phyloP scores from a whole-genome alignment of 768 basidiomycete species.

The Artomyces pyxidatus region DNA sequence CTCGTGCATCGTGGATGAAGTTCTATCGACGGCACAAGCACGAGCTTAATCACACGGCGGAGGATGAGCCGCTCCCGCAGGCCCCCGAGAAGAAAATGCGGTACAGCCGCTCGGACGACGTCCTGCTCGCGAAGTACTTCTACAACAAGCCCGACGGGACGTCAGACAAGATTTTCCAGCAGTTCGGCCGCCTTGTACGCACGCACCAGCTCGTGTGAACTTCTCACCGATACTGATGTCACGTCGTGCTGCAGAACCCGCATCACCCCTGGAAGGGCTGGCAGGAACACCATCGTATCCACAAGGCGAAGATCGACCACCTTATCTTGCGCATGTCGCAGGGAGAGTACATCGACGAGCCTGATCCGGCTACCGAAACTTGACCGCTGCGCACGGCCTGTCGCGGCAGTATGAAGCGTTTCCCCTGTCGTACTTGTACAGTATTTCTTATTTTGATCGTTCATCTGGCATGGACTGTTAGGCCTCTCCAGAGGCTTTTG shows the following conservation, averaged over 20 bases:
- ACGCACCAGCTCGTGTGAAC: conserved; percentile 4
- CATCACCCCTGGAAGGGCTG: conserved; percentile 94
- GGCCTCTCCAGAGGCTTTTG: too few species aligned
- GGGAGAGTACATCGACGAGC: conserved; percentile 45
- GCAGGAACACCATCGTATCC: conserved; percentile 88
- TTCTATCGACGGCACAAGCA: conserved; percentile 86
- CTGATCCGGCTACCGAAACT: conserved; percentile 8
- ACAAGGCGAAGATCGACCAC: conserved; percentile 81
- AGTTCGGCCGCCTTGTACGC: conserved; percentile 62
- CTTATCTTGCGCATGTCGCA: conserved; percentile 52
- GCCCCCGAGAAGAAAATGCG: conserved; percentile 86
- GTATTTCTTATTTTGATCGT: too few species aligned
- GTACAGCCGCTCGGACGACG: conserved; percentile 73
- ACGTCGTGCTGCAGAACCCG: conserved; percentile 45
- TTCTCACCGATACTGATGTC: too few species aligned
- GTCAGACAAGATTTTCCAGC: conserved; percentile 78
- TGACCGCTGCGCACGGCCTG: too few species aligned
- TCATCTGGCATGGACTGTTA: too few species aligned
- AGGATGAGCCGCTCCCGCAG: conserved; percentile 61
- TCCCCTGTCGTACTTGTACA: too few species aligned
- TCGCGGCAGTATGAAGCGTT: too few species aligned
- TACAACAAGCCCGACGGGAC: conserved; percentile 68
- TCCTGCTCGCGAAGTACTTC: conserved; percentile 72
- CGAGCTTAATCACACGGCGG: conserved; percentile 60
- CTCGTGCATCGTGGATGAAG: conserved; percentile 92